phyloP scores from a whole-genome alignment of 768 basidiomycete species.

The Mycena epipterygia region DNA sequence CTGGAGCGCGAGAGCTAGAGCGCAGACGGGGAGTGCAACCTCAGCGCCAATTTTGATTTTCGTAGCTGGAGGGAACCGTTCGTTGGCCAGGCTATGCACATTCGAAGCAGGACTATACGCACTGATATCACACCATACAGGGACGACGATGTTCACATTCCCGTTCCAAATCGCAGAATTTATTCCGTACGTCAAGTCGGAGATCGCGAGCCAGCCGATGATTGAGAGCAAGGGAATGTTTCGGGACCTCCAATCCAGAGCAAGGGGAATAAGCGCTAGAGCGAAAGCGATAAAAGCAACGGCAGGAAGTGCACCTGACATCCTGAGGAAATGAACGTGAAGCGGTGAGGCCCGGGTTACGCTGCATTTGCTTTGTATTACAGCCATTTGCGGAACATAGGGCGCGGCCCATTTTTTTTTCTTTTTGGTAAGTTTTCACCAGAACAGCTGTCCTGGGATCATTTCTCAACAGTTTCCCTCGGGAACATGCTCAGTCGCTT shows the following conservation, averaged over 20 bases:
- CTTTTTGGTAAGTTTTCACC: no score
- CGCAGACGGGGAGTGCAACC: conserved; percentile 60
- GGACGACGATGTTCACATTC: conserved; percentile 46
- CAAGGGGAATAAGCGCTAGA: conserved; percentile 15
- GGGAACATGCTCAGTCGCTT: no score
- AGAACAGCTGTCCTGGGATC: no score
- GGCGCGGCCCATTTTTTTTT: no score
- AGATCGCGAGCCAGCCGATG: conserved; percentile 48
- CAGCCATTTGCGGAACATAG: no score
- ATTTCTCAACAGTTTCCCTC: no score
- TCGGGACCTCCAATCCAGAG: conserved; percentile 41
- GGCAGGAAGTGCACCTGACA: background rate
- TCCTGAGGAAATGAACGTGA: background rate
- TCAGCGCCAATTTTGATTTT: conserved; percentile 57
- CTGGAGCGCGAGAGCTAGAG: conserved; percentile 54
- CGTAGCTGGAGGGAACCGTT: conserved; percentile 49
- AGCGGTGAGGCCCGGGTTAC: no score
- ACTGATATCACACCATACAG: conserved; percentile 61
- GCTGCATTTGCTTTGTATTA: no score
- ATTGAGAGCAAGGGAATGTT: conserved; percentile 49
- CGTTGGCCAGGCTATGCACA: background rate
- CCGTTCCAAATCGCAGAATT: conserved; percentile 59
- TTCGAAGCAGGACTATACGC: conserved; percentile 30
- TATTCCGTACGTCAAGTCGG: conserved; percentile 52
- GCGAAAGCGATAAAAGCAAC: background rate